These are phyloP conservation scores for Colletotrichum tanaceti DNA, from an alignment of 2,329 filamentous ascomycete species.

Conservation along the genomic window DNA sequence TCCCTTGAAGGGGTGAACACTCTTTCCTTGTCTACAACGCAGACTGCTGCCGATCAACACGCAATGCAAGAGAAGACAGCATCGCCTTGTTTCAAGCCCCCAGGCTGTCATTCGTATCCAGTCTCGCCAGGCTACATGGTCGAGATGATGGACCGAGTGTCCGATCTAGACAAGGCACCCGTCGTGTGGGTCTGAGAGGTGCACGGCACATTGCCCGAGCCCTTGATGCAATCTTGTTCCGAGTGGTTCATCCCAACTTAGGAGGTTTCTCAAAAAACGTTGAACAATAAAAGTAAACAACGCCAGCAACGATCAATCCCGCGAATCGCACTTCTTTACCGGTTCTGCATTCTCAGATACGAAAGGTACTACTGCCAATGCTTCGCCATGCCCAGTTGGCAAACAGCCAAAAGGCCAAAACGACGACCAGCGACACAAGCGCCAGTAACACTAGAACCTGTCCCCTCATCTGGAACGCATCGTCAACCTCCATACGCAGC, in stretches of 20 bases:
- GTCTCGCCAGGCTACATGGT: not conserved
- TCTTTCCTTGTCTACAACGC: not conserved
- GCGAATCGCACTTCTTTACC: not conserved
- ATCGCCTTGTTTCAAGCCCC: too few species aligned
- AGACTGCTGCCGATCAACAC: not conserved
- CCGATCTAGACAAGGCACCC: constrained; percentile 3
- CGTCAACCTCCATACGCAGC: constrained; percentile 69
- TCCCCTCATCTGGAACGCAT: constrained; percentile 71
- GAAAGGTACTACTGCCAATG: not conserved
- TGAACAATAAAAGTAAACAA: not conserved
- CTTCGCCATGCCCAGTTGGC: constrained; percentile 30
- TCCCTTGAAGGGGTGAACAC: not conserved
- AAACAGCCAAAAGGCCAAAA: constrained; percentile 46
- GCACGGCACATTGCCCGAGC: not conserved
- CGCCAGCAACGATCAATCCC: too few species aligned
- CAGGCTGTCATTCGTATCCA: not conserved
- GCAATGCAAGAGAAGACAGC: not conserved
- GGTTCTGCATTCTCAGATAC: not conserved
- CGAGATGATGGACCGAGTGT: not conserved
- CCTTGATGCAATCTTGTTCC: not conserved
- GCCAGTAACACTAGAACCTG: constrained; percentile 64
- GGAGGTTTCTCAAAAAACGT: constrained; percentile 1
- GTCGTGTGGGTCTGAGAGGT: not conserved
- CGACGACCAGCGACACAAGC: constrained; percentile 47
- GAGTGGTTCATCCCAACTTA: constrained; percentile 28